Evolutionary conservation across 2,329 filamentous ascomycete genomes (phyloP), one percentile per base, ranked within the genome.

Genomic region (Colletotrichum lentis): DNA sequence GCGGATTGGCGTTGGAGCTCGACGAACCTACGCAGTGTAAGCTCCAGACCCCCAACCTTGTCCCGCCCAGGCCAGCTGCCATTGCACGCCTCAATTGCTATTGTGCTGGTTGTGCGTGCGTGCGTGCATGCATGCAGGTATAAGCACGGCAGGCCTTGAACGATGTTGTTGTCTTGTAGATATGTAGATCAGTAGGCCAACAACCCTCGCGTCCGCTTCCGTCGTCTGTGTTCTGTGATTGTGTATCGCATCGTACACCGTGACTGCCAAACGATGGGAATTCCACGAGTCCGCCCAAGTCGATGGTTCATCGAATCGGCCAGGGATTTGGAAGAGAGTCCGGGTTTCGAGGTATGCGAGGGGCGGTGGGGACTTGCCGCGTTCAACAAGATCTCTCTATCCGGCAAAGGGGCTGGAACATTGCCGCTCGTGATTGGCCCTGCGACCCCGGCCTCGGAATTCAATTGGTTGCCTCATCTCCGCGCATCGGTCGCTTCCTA

Each of bases 381-480:
- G 43, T 65, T 54, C 41, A 55, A 57, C 56, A 69, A 59, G 66
- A 67, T 62, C 50, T 57, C 56, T 44, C 41, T 67, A 35, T 35
- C 54, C 46, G 63, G 67, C 57, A 67, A 65, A 54, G 67, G 67
- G 63, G 62, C 39, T 67, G 67, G 67, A 31, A 31, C 46, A 20
- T 49, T 22, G 46, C 64, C 39, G 46, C 31, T 24, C 63, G 37
- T 62, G 50, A 69, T 69, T 69, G 67, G 67, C 46, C 41, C 44
- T 53, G 58, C 52, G 16, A 24, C 37, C 35, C n/a, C 39, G 11
- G 22, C 2, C 20, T 24, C 52, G 18, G 39, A 11, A 3, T 41
- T 10, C 39, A 22, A 69, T 69, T 69, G 64, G 67, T 68, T 68
- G 67, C 67, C 67, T 68, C 64, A 69, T 64, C 64, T 58, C 43